Percentiles rank a stretch among this genome's conserved stretches.
phyloP scores from a whole-genome alignment of 352 stramenopile species.

The Pythium volutum region DNA sequence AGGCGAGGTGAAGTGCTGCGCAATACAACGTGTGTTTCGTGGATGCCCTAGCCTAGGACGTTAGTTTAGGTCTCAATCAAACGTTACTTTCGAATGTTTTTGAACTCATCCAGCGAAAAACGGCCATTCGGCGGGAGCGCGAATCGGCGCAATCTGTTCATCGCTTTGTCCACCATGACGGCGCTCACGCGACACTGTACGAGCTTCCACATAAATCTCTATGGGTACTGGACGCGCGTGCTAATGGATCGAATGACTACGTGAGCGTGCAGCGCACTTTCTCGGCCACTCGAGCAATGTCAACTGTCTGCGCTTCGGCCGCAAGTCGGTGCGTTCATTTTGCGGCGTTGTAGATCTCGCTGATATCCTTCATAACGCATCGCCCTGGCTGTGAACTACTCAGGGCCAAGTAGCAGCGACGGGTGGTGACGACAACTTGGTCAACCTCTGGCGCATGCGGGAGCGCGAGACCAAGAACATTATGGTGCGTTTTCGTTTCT shows the following conservation, averaged over 20 bases:
- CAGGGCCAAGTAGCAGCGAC: constrained; percentile 80
- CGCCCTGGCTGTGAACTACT: background rate
- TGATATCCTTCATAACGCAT: too few relatives aligned
- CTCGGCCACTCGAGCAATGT: constrained; percentile 76
- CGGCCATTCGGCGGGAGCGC: constrained; percentile 1
- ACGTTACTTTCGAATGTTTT: constrained; percentile 6
- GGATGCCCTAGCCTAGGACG: background rate
- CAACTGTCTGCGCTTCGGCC: constrained; percentile 80
- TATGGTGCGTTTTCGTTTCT: constrained; percentile 48
- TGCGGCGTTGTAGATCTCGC: background rate
- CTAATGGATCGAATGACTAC: background rate
- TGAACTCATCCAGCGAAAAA: constrained; percentile 19
- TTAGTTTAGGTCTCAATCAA: constrained; percentile 20
- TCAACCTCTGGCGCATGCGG: constrained; percentile 85
- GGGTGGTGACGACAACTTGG: constrained; percentile 72
- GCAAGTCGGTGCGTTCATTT: constrained; percentile 57
- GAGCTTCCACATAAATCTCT: constrained; percentile 5
- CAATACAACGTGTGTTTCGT: constrained; percentile 12
- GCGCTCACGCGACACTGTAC: constrained; percentile 60
- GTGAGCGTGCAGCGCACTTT: constrained; percentile 61
- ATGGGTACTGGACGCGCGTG: background rate
- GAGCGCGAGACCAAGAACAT: constrained; percentile 89
- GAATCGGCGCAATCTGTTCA: constrained; percentile 15
- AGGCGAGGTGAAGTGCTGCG: background rate
- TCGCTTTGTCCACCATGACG: constrained; percentile 15